Evolutionary conservation across 208 protist species (phyloP).

Genomic region (Acanthamoeba triangularis): DNA sequence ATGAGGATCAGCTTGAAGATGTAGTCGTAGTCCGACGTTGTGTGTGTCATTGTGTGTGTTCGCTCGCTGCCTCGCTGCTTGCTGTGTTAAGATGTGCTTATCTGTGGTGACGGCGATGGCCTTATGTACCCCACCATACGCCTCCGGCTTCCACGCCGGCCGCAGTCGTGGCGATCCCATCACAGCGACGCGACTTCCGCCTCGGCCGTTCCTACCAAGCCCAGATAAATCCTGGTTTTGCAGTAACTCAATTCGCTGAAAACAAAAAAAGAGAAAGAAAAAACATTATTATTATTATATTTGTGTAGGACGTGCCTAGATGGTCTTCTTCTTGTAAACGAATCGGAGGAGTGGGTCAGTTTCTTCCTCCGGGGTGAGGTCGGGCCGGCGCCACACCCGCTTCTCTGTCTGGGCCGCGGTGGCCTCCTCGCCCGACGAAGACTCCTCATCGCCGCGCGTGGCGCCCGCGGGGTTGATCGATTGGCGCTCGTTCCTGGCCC

Average conservation of each 20-base stretch:
- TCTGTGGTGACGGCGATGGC: no score
- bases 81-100: background rate
- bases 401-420: background rate
- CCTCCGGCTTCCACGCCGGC: background rate
- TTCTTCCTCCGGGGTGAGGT: background rate
- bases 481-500: background rate
- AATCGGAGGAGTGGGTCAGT: background rate
- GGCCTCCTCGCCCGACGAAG: background rate
- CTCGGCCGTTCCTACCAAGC: background rate
- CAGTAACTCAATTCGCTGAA: background rate
- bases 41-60: background rate
- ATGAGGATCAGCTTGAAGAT: conserved; percentile 69
- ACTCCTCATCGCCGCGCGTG: no score
- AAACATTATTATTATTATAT: no score
- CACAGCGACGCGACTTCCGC: background rate
- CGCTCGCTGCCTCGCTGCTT: background rate
- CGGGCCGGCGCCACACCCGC: background rate
- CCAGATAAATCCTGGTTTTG: background rate
- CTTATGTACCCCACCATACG: background rate
- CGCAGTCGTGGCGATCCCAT: background rate
- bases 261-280: background rate
- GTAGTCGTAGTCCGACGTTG: conserved; percentile 77
- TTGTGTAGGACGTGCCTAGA: background rate
- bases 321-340: background rate
- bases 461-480: no score